Evolutionary conservation across 1,284 basidiomycete species (phyloP).

Genomic region (Sphaerobolus stellatus): DNA sequence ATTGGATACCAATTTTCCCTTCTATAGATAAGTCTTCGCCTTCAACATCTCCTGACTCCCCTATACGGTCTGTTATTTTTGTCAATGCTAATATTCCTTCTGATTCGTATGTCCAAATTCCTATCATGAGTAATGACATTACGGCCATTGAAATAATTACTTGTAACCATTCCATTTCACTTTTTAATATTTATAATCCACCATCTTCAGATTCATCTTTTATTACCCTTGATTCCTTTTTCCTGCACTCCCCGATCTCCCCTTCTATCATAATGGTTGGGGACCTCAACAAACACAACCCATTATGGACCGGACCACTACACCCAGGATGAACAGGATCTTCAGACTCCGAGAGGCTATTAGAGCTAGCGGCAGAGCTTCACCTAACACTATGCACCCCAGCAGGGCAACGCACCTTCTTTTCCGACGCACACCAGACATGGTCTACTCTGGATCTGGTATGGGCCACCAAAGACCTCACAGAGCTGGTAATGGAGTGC

Average conservation of each 20-base stretch:
- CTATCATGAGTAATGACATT: not conserved
- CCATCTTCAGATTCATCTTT: conserved; percentile 1
- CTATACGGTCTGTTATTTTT: conserved; percentile 4
- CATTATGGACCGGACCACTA: conserved; percentile 12
- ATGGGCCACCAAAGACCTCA: conserved; percentile 1
- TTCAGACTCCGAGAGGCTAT: conserved; percentile 4
- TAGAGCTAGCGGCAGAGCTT: conserved; percentile 3
- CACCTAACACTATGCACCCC: conserved; percentile 5
- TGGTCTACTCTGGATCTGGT: conserved; percentile 14
- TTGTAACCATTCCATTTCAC: not conserved
- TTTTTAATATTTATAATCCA: conserved; percentile 16
- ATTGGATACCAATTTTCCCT: conserved; percentile 10
- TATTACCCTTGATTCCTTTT: not conserved
- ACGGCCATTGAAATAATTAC: not conserved
- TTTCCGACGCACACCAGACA: conserved; percentile 6
- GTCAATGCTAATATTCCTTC: conserved; percentile 6
- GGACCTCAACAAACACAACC: conserved; percentile 18
- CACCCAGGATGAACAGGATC: not conserved
- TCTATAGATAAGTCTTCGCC: not conserved
- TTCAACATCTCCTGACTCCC: not conserved
- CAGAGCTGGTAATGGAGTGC: not conserved
- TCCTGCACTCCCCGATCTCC: not conserved
- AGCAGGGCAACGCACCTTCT: conserved; percentile 8
- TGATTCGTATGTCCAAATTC: conserved; percentile 7
- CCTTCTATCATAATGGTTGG: conserved; percentile 8